These are phyloP conservation scores for Fomitopsis betulina DNA, from an alignment of 1,284 basidiomycete genomes.

Conservation along the genomic window DNA sequence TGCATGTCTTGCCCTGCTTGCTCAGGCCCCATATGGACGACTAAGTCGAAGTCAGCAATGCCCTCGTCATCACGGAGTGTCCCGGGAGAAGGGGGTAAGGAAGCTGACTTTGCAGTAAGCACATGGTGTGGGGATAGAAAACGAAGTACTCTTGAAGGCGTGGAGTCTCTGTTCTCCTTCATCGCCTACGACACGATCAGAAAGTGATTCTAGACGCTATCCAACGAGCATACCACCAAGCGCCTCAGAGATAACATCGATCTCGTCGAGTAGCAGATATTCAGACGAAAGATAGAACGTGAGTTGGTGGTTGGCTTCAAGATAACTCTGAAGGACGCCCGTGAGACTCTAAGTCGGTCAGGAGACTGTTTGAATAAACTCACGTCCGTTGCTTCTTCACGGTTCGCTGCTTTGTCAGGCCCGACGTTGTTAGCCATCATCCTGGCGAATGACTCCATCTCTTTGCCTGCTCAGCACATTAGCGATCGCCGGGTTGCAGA, in stretches of 20 bases:
- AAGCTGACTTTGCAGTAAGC: constrained; percentile 69
- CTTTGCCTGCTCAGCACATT: constrained; percentile 33
- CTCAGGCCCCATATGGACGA: constrained; percentile 81
- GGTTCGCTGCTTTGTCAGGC: constrained; percentile 51
- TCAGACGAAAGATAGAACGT: constrained; percentile 52
- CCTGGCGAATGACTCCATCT: constrained; percentile 48
- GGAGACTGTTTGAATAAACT: constrained; percentile 7
- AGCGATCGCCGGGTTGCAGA: neutral
- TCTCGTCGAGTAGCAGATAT: constrained; percentile 51
- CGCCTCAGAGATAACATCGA: constrained; percentile 55
- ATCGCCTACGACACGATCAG: constrained; percentile 44
- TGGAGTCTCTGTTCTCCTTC: constrained; percentile 68
- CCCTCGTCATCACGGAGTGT: neutral
- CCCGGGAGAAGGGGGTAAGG: neutral
- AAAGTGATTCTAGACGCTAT: too few species aligned
- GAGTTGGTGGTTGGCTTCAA: constrained; percentile 61
- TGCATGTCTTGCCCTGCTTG: constrained; percentile 82
- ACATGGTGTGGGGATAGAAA: constrained; percentile 79
- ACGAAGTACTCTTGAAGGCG: constrained; percentile 76
- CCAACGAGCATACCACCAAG: constrained; percentile 51
- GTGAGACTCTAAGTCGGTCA: neutral
- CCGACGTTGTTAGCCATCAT: constrained; percentile 48
- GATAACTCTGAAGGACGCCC: constrained; percentile 44
- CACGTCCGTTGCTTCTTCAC: constrained; percentile 60
- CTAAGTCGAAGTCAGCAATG: constrained; percentile 29